Percentiles rank a stretch among this genome's conserved stretches.
Conservation (phyloP, 1,284 basidiomycete genomes). For the Microbotryum silenes-acaulis region DNA sequence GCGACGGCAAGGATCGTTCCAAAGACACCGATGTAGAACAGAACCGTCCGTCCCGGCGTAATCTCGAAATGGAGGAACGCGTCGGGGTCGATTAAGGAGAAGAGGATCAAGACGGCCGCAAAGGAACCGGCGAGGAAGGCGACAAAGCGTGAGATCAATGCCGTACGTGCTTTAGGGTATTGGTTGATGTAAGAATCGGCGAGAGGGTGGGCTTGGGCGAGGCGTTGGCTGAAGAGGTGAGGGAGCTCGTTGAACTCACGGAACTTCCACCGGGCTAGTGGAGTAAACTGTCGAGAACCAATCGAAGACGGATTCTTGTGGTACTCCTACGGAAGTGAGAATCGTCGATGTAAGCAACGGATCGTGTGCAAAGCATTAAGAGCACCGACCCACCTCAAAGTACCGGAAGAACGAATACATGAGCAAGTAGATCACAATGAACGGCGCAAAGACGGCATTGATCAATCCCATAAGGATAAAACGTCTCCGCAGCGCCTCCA, state of each 20-base stretch:
- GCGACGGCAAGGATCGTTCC: constrained; percentile 79
- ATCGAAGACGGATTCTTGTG: constrained; percentile 96
- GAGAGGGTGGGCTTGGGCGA: constrained; percentile 77
- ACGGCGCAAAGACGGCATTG: constrained; percentile 90
- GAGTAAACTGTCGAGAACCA: constrained; percentile 83
- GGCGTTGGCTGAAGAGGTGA: constrained; percentile 76
- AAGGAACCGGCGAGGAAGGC: constrained; percentile 95
- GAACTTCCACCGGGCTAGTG: constrained; percentile 96
- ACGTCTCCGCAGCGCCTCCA: constrained; percentile 70
- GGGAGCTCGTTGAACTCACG: constrained; percentile 97
- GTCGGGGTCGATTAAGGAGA: constrained; percentile 77
- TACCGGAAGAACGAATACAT: constrained; percentile 99
- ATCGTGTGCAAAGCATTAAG: neutral
- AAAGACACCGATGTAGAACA: constrained; percentile 88
- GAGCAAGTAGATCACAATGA: constrained; percentile 91
- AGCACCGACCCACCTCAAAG: constrained; percentile 64
- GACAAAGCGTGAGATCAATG: constrained; percentile 82
- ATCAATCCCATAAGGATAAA: constrained; percentile 94
- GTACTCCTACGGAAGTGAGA: constrained; percentile 62
- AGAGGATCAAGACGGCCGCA: constrained; percentile 82
- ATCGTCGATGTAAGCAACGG: neutral
- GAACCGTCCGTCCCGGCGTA: constrained; percentile 78
- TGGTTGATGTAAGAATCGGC: constrained; percentile 95
- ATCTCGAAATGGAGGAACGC: constrained; percentile 85
- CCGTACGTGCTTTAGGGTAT: constrained; percentile 89